Percentiles rank a stretch among this genome's conserved stretches.
Evolutionary conservation across 75 land plant genomes (phyloP).

Genomic region (Pinus taeda): DNA sequence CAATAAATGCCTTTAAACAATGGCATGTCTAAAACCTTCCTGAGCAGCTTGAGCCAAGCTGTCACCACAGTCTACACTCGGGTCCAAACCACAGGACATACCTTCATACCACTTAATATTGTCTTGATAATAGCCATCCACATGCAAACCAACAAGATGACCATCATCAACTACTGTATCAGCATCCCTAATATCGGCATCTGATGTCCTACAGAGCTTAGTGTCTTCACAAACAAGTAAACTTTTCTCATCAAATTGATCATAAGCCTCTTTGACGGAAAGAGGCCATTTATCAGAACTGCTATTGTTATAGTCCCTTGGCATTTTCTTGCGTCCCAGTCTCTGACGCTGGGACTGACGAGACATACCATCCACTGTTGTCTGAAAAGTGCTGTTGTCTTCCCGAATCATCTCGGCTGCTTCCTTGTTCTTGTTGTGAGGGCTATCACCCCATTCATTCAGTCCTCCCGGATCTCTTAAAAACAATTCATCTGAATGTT

Average conservation of each 20-base stretch:
- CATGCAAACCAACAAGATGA: constrained; percentile 18
- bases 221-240: not conserved
- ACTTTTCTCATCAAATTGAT: constrained; percentile 6
- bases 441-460: constrained; percentile 12
- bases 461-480: constrained; percentile 12
- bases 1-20: no score
- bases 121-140: constrained; percentile 23
- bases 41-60: not conserved
- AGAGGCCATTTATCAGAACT: not conserved
- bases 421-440: not conserved
- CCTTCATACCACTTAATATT: constrained; percentile 23
- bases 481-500: not conserved
- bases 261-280: constrained; percentile 7
- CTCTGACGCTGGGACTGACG: not conserved
- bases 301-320: not conserved
- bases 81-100: constrained; percentile 18
- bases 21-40: not conserved
- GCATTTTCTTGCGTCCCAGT: not conserved
- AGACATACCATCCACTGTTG: not conserved
- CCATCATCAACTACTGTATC: constrained; percentile 4
- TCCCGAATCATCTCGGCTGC: not conserved
- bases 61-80: constrained; percentile 2
- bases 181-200: not conserved
- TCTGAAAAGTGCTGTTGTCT: not conserved
- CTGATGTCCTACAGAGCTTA: not conserved